These are phyloP conservation scores for Podaxis sp. DNA, from an alignment of 768 basidiomycete genomes.

Conservation along the genomic window DNA sequence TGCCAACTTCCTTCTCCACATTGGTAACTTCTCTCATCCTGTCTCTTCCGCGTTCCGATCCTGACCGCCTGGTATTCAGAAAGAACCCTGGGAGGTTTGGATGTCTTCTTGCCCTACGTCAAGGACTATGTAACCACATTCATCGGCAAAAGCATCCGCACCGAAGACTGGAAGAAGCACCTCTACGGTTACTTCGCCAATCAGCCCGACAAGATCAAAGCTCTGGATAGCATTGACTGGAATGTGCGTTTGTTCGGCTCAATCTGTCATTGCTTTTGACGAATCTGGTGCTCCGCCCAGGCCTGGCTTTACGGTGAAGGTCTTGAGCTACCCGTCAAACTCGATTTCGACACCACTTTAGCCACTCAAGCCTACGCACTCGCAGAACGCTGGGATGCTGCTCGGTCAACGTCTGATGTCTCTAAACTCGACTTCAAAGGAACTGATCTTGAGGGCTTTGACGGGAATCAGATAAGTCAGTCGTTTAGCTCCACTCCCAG, in stretches of 20 bases:
- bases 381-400: conserved; percentile 71
- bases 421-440: conserved; percentile 53
- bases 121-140: conserved; percentile 81
- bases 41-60: neutral
- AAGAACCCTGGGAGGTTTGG: conserved; percentile 73
- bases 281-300: conserved; percentile 31
- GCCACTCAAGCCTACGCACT: conserved; percentile 70
- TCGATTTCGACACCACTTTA: conserved; percentile 74
- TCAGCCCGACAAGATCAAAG: conserved; percentile 59
- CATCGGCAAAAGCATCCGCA: conserved; percentile 81
- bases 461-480: conserved; percentile 76
- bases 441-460: conserved; percentile 62
- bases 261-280: neutral
- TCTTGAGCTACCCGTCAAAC: conserved; percentile 64
- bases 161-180: conserved; percentile 80
- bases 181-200: conserved; percentile 68
- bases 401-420: conserved; percentile 48
- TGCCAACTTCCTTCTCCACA: conserved; percentile 80
- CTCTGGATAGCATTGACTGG: conserved; percentile 75
- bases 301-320: conserved; percentile 87
- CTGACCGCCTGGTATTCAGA: conserved; percentile 38
- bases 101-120: conserved; percentile 83
- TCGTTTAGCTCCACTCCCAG: conserved; percentile 1
- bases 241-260: conserved; percentile 47
- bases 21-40: conserved; percentile 49